These are phyloP conservation scores for Lactarius hengduanensis DNA, from an alignment of 768 basidiomycete species.

Conservation along the genomic window DNA sequence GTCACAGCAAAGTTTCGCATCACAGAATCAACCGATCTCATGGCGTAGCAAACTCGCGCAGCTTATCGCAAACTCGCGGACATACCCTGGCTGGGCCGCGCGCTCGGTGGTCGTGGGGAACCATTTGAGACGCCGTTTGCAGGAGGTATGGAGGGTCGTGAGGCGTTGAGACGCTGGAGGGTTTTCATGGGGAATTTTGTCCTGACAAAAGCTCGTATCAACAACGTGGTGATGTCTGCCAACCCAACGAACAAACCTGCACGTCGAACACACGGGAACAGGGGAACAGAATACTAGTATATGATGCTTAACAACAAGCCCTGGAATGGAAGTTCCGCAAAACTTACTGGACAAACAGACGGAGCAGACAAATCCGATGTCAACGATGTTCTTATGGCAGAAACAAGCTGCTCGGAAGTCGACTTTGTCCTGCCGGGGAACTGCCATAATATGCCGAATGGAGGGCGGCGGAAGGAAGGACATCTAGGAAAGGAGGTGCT, in stretches of 20 bases:
- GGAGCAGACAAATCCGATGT: conserved; percentile 97
- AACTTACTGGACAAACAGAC: conserved; percentile 92
- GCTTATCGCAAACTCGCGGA: conserved; percentile 27
- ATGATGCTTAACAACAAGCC: conserved; percentile 5
- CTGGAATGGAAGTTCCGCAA: not conserved
- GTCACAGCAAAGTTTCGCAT: not conserved
- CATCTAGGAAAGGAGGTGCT: conserved; percentile 56
- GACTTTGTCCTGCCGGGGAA: conserved; percentile 91
- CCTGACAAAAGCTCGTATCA: conserved; percentile 41
- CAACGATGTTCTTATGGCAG: conserved; percentile 96
- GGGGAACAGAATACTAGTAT: conserved; percentile 87
- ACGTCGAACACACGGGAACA: conserved; percentile 90
- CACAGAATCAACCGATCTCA: not conserved
- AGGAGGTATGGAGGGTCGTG: conserved; percentile 33
- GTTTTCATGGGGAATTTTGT: conserved; percentile 96
- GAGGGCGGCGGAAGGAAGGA: conserved; percentile 70
- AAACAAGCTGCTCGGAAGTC: conserved; percentile 98
- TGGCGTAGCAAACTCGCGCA: not conserved
- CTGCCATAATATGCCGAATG: conserved; percentile 72
- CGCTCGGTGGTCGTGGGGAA: conserved; percentile 20
- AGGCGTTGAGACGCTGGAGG: conserved; percentile 74
- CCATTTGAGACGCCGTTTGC: conserved; percentile 25
- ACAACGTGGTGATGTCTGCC: not conserved
- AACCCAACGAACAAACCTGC: conserved; percentile 58
- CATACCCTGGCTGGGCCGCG: conserved; percentile 21